Evolutionary conservation across 345 rosid species (phyloP).

Genomic region (Mangifera indica): DNA sequence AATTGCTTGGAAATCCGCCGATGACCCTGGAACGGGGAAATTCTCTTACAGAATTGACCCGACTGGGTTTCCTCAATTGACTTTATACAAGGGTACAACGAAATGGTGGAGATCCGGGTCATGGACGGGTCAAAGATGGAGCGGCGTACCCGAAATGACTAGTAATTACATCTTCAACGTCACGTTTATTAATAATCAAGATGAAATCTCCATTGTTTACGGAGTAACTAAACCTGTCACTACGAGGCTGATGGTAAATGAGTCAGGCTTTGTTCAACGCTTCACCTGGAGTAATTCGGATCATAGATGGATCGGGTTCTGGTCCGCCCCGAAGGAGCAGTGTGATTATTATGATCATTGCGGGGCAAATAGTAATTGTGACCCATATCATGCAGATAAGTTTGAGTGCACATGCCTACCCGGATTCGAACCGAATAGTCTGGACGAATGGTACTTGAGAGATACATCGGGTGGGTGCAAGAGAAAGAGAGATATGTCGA

Average conservation of each 20-base stretch:
- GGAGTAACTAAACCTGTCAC: conserved; percentile 29
- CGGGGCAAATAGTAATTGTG: conserved; percentile 51
- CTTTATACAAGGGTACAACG: conserved; percentile 33
- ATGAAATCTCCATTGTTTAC: conserved; percentile 40
- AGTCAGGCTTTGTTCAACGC: conserved; percentile 43
- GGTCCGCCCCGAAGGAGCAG: conserved; percentile 52
- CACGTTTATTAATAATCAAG: conserved; percentile 24
- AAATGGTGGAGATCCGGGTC: conserved; percentile 49
- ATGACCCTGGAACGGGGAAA: conserved; percentile 53
- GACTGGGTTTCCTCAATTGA: conserved; percentile 48
- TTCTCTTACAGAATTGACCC: conserved; percentile 39
- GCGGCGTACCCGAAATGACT: conserved; percentile 65
- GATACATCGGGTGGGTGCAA: conserved; percentile 53
- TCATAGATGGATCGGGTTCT: conserved; percentile 42
- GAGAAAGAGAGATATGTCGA: conserved; percentile 25
- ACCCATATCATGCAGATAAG: conserved; percentile 23
- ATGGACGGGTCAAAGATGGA: conserved; percentile 70
- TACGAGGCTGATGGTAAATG: conserved; percentile 52
- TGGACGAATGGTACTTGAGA: conserved; percentile 46
- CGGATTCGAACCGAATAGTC: conserved; percentile 57
- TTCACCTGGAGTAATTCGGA: conserved; percentile 43
- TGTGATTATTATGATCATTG: conserved; percentile 63
- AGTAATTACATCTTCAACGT: conserved; percentile 32
- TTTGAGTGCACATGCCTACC: conserved; percentile 61
- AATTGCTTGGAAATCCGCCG: conserved; percentile 50